Percentiles rank a stretch among this genome's conserved stretches.
phyloP scores from a whole-genome alignment of 257 asterid genomes.

The Solanum phureja region DNA sequence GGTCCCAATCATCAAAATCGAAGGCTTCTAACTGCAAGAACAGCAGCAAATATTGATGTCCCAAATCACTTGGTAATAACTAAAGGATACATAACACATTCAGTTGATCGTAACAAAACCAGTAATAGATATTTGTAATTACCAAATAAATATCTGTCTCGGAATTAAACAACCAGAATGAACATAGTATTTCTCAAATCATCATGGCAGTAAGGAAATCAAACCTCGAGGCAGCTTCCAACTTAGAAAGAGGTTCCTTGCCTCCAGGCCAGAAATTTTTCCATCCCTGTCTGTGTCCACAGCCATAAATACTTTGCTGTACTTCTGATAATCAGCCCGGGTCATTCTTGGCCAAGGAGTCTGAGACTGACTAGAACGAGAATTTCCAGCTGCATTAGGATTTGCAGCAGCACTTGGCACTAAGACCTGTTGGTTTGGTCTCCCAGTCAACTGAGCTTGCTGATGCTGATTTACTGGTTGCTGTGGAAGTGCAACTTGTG shows the following conservation, averaged over 20 bases:
- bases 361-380: constrained; percentile 36
- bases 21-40: not conserved
- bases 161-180: constrained; percentile 4
- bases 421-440: constrained; percentile 36
- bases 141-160: constrained; percentile 81
- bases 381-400: constrained; percentile 42
- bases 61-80: not conserved
- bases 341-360: constrained; percentile 88
- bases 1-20: not conserved
- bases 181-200: not conserved
- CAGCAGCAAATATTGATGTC: not conserved
- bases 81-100: not conserved
- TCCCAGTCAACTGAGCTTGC: constrained; percentile 33
- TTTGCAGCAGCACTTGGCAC: constrained; percentile 31
- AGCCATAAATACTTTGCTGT: constrained; percentile 75
- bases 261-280: constrained; percentile 86
- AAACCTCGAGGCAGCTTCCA: constrained; percentile 93
- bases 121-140: constrained; percentile 4
- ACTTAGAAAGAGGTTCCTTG: constrained; percentile 85
- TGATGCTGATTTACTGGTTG: constrained; percentile 30
- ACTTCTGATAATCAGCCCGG: constrained; percentile 75
- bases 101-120: not conserved
- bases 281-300: constrained; percentile 96
- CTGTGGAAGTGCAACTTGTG: constrained; percentile 13
- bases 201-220: not conserved